Evolutionary conservation across 176 grass and related monocot species (phyloP).

Genomic region (Oryza brachyantha): DNA sequence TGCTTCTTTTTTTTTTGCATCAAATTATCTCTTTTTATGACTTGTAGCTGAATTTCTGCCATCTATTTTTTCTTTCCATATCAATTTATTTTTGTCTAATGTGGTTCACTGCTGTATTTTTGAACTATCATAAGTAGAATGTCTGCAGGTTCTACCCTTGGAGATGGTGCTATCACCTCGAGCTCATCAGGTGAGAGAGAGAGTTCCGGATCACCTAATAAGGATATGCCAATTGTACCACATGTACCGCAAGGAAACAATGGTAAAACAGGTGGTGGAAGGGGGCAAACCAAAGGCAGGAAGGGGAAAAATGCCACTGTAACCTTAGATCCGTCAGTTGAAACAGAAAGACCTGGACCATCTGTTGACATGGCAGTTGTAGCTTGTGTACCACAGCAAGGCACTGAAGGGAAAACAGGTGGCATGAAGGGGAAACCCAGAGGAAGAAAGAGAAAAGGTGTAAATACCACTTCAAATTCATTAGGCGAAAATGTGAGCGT

Average conservation of each 20-base stretch:
- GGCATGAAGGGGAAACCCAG: neutral
- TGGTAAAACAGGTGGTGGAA: constrained; percentile 19
- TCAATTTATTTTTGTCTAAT: neutral
- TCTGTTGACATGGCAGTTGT: constrained; percentile 4
- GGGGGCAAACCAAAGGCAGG: constrained; percentile 38
- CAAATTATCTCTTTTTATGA: neutral
- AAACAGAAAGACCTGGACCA: constrained; percentile 24
- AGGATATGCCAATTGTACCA: constrained; percentile 8
- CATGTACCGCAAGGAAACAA: constrained; percentile 26
- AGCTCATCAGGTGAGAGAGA: constrained; percentile 35
- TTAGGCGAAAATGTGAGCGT: constrained; percentile 16
- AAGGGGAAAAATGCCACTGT: constrained; percentile 29
- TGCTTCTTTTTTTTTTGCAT: constrained; percentile 8
- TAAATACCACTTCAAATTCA: constrained; percentile 33
- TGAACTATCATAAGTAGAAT: constrained; percentile 31
- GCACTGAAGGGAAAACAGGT: neutral
- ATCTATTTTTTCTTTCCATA: neutral
- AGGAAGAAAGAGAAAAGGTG: constrained; percentile 5
- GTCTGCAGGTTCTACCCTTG: neutral
- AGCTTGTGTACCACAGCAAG: constrained; percentile 8
- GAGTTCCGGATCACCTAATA: constrained; percentile 8
- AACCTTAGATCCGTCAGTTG: constrained; percentile 19
- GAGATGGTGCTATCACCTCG: constrained; percentile 27
- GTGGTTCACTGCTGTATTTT: constrained; percentile 3
- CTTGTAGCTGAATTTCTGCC: neutral